Base-by-base conservation (phyloP, 208 protist species). In the Leishmania guyanensis region DNA sequence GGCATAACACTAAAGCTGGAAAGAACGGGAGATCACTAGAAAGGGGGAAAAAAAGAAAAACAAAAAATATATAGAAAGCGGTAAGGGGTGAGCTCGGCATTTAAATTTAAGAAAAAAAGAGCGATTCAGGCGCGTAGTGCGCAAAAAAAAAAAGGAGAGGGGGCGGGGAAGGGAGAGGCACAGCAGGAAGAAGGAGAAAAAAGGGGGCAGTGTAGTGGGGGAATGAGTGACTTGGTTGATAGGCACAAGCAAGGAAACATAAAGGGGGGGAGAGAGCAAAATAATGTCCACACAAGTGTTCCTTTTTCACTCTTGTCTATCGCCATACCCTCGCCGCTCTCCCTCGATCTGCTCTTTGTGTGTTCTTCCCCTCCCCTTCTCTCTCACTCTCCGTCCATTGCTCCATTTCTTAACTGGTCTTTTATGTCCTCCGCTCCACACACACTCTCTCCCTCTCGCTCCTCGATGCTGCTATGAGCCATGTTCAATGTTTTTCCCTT, bases 181-280 rank as follows among this genome's bases (percentile, higher is more conserved):
- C 43, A 46, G 43, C 43, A 56, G 16, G 53, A 56, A 56, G 17
- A 20, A 20, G 26, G 4, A 65, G 60, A 36, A 66, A 36, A 26
- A 43, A 71, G 50, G 22, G 51, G 68, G 48, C 12, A 51, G 6
- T 43, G 64, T n/a, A 10, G 60, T 73, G 58, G 12, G 53, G 12
- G 75, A 43, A 51, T 73, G 48, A 77, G 64, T 65, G 29, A 48
- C 22, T 69, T 76, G 56, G 26, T 82, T 46, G 60, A 46, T 46
- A 46, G 43, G 43, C 43, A 46, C 43, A 6, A 46, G 43, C 43
- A 6, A 46, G 2, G 43, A 6, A 46, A 46, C 43, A 46, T 46
- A 46, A 43, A 43, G 43, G 43, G 43, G 43, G 4, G 4, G 43
- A 46, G 43, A 46, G 43, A 46, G 43, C 43, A 46, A 46, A 46